These are phyloP conservation scores for Tillandsia fasciculata DNA, from an alignment of 176 grass and related monocot genomes.

Conservation along the genomic window DNA sequence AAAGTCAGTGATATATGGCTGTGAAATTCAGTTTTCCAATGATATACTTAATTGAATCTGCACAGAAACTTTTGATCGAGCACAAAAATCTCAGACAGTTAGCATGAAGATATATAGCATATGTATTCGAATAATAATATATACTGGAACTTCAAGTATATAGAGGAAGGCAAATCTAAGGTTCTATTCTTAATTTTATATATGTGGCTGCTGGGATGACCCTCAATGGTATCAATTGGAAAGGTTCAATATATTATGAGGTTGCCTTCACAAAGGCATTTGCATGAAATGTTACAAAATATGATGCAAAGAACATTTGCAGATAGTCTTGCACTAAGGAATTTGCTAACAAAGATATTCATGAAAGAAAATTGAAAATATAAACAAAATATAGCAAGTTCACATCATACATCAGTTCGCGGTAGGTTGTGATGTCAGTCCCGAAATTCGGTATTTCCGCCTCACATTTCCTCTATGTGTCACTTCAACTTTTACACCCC, in stretches of 20 bases:
- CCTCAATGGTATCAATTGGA: no score
- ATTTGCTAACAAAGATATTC: background rate
- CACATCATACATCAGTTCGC: conserved; percentile 73
- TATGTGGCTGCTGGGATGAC: no score
- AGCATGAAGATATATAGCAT: no score
- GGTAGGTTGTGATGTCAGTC: conserved; percentile 83
- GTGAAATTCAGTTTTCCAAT: background rate
- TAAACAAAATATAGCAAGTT: background rate
- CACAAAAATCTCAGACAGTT: no score
- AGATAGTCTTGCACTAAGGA: background rate
- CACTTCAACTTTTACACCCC: conserved; percentile 96
- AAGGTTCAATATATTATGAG: no score
- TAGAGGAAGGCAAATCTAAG: no score
- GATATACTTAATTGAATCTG: no score
- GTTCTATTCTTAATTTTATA: no score
- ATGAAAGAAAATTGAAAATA: background rate
- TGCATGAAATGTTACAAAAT: background rate
- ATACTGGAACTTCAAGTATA: no score
- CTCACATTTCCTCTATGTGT: conserved; percentile 97
- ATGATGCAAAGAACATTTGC: background rate
- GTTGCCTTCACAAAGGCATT: background rate
- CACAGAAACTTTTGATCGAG: no score
- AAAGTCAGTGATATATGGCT: background rate
- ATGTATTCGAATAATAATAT: no score
- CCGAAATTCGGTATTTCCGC: conserved; percentile 92